phyloP scores from a whole-genome alignment of 306 rosid species.

The Alnus rubra region DNA sequence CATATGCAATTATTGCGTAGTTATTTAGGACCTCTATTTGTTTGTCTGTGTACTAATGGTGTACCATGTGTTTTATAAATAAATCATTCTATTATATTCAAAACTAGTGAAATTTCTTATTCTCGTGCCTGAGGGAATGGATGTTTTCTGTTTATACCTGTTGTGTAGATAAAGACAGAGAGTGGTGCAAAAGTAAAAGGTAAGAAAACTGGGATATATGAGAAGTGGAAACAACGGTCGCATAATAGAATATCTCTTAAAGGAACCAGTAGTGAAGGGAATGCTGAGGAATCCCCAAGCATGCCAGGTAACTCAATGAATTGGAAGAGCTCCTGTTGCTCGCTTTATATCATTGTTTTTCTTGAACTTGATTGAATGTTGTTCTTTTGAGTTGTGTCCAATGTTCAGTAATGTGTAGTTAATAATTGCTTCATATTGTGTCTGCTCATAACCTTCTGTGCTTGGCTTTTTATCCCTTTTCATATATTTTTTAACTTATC shows the following conservation, averaged over 20 bases:
- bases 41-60: not conserved
- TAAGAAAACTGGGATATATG: constrained; percentile 82
- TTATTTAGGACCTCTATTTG: not conserved
- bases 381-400: not conserved
- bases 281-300: constrained; percentile 42
- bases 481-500: not conserved
- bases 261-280: constrained; percentile 54
- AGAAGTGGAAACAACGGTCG: constrained; percentile 82
- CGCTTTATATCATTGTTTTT: not conserved
- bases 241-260: constrained; percentile 61
- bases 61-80: not conserved
- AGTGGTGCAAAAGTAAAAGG: constrained; percentile 82
- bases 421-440: not conserved
- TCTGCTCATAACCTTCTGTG: not conserved
- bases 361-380: not conserved
- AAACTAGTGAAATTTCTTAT: constrained; percentile 9
- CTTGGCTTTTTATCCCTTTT: not conserved
- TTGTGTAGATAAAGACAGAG: constrained; percentile 76
- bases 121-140: not conserved
- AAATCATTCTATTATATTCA: not conserved
- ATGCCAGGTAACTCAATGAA: constrained; percentile 43
- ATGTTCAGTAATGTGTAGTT: not conserved
- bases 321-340: constrained; percentile 7
- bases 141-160: constrained; percentile 20
- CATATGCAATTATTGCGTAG: not conserved